phyloP scores from a whole-genome alignment of 1,139 yeast species.

The Saccharomycopsis phalli region DNA sequence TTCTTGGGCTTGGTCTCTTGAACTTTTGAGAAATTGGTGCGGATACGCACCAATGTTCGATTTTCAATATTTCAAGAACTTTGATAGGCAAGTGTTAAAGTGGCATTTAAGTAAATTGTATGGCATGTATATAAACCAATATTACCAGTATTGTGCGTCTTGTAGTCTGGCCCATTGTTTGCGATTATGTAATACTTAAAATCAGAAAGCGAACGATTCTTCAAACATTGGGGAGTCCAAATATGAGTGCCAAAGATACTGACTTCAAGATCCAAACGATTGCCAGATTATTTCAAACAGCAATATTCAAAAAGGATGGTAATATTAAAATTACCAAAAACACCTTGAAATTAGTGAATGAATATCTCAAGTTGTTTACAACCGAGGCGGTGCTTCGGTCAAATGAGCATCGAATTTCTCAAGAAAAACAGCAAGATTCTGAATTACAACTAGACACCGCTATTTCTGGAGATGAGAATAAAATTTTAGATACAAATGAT shows the following conservation, averaged over 20 bases:
- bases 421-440: constrained; percentile 4
- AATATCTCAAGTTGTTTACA: constrained; percentile 51
- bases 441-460: constrained; percentile 27
- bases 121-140: too few relatives aligned
- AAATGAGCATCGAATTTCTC: constrained; percentile 34
- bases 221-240: neutral
- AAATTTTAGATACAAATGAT: constrained; percentile 43
- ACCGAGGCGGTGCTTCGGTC: constrained; percentile 58
- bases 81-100: too few relatives aligned
- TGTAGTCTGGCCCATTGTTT: too few relatives aligned
- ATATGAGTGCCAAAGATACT: constrained; percentile 4
- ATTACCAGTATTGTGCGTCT: too few relatives aligned
- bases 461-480: constrained; percentile 29
- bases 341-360: constrained; percentile 23
- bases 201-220: neutral
- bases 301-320: constrained; percentile 6
- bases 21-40: too few relatives aligned
- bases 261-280: constrained; percentile 19
- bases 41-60: too few relatives aligned
- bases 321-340: constrained; percentile 16
- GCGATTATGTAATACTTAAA: neutral
- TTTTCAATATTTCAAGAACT: too few relatives aligned
- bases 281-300: constrained; percentile 18
- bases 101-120: too few relatives aligned
- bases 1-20: too few relatives aligned